Evolutionary conservation across 2,329 filamentous ascomycete genomes (phyloP).

Genomic region (Seiridium unicorne): DNA sequence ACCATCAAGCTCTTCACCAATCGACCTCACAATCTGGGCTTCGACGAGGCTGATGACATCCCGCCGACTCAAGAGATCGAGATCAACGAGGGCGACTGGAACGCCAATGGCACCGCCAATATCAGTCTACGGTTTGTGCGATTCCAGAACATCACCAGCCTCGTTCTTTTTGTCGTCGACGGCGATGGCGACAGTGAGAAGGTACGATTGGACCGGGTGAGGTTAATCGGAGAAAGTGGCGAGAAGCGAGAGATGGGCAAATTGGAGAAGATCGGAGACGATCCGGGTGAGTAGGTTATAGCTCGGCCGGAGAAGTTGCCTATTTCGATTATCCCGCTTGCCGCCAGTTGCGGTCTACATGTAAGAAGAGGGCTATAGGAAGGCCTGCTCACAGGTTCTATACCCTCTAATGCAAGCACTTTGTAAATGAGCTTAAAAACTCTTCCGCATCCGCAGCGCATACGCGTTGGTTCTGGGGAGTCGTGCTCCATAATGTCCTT

Average conservation of each 20-base stretch:
- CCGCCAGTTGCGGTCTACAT: conserved; percentile 13
- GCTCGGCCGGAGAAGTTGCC: background rate
- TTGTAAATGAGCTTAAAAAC: background rate
- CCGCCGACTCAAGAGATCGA: conserved; percentile 77
- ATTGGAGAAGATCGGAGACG: conserved; percentile 89
- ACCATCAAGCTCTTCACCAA: conserved; percentile 87
- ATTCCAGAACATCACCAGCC: conserved; percentile 87
- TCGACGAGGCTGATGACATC: conserved; percentile 89
- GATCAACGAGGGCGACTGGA: conserved; percentile 77
- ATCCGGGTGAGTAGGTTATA: conserved; percentile 54
- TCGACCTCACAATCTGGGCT: conserved; percentile 84
- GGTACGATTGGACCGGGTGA: conserved; percentile 76
- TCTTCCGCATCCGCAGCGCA: background rate
- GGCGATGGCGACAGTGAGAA: conserved; percentile 82
- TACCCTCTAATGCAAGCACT: background rate
- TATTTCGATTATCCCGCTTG: background rate
- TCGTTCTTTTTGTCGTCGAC: conserved; percentile 86
- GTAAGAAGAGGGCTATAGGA: background rate
- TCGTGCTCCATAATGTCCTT: background rate
- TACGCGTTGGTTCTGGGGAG: background rate
- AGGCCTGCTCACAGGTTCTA: conserved; percentile 7
- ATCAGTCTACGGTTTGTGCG: conserved; percentile 86
- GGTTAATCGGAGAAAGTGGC: conserved; percentile 83
- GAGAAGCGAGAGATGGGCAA: conserved; percentile 93
- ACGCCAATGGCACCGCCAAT: conserved; percentile 70